A percentile compares a stretch with the other conserved stretches of the same genome.
phyloP scores from a whole-genome alignment of 169 alveolate genomes.

The Eimeria brunetti region DNA sequence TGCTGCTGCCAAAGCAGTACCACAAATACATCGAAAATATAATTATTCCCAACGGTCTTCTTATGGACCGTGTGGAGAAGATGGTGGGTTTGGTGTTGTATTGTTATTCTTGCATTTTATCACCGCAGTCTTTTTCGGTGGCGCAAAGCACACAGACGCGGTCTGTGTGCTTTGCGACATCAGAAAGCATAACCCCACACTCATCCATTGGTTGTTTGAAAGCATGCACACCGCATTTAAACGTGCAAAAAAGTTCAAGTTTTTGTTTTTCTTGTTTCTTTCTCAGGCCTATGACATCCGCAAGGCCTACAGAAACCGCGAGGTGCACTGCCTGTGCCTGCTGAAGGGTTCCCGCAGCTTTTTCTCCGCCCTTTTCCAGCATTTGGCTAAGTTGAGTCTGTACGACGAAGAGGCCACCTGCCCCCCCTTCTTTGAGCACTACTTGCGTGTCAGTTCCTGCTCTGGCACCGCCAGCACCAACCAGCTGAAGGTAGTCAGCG shows the following conservation, averaged over 20 bases:
- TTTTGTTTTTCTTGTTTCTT: not conserved
- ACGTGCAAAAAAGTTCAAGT: too few species aligned
- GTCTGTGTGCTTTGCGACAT: too few species aligned
- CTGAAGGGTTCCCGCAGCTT: slow-evolving; percentile 88
- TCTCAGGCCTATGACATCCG: slow-evolving; percentile 84
- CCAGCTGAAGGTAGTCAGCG: slow-evolving; percentile 77
- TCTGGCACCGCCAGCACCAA: slow-evolving; percentile 74
- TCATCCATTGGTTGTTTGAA: too few species aligned
- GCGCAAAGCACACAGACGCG: too few species aligned
- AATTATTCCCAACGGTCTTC: slow-evolving; percentile 81
- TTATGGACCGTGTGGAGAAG: slow-evolving; percentile 83
- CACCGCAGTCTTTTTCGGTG: too few species aligned
- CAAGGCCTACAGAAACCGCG: slow-evolving; percentile 78
- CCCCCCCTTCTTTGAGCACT: slow-evolving; percentile 85
- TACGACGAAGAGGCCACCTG: slow-evolving; percentile 55
- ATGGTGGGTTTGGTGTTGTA: slow-evolving; percentile 65
- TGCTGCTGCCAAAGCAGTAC: slow-evolving; percentile 68
- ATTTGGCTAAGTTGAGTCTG: slow-evolving; percentile 72
- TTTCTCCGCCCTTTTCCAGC: slow-evolving; percentile 82
- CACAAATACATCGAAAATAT: slow-evolving; percentile 77
- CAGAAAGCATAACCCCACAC: too few species aligned
- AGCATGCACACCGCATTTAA: too few species aligned
- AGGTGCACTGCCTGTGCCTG: slow-evolving; percentile 86
- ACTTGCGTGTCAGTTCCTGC: slow-evolving; percentile 85
- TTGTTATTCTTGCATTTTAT: too few species aligned